Evolutionary conservation across 192 early-diverging fungal genomes (phyloP), one percentile per base, ranked within the genome.

Genomic region (Phycomyces blakesleeanus): DNA sequence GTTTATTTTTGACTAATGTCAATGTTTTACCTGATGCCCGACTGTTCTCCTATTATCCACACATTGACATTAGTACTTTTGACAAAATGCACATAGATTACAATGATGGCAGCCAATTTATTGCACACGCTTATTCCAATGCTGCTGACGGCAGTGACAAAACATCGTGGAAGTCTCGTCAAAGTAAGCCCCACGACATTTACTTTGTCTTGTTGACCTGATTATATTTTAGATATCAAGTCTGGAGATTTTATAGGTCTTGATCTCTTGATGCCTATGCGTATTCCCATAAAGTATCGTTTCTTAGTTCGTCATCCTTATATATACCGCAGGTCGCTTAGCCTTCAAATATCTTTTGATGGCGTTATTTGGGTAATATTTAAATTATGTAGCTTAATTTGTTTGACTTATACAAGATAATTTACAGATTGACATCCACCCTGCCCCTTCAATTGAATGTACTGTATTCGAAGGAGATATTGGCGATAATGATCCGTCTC

Each of bases 231-330:
- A 71, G 76, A 71, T 22, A 82, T 82, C 42, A 63, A 52, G 6
- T 55, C 57, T 26, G 78, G 73, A 10, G 83, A 84, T 44, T 84
- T 80, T 54, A 78, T 84, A 71, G 80, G 83, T 18, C 51, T 84
- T 39, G 83, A 84, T 68, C 66, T 84, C 66, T 42, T 84, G 37
- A 63, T 81, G 25, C 64, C 68, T 14, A 75, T 84, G 27, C 62
- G 67, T 25, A 74, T 63, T 39, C 66, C 63, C 16, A 29, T 73
- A 12, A 57, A 52, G 34, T 78, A 65, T 39, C 59, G 71, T 15
- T 55, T 73, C 20, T 27, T 72, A 11, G 52, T 64, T 9, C 62
- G 38, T 15, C 74, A 72, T 22, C 70, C 66, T 41, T 51, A 41
- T 34, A 49, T 34, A 10, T 78, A 78, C 56, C 64, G 67, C 39